Evolutionary conservation across 257 asterid species (phyloP), one percentile per base, ranked within the genome.

Genomic region (Prunella vulgaris): DNA sequence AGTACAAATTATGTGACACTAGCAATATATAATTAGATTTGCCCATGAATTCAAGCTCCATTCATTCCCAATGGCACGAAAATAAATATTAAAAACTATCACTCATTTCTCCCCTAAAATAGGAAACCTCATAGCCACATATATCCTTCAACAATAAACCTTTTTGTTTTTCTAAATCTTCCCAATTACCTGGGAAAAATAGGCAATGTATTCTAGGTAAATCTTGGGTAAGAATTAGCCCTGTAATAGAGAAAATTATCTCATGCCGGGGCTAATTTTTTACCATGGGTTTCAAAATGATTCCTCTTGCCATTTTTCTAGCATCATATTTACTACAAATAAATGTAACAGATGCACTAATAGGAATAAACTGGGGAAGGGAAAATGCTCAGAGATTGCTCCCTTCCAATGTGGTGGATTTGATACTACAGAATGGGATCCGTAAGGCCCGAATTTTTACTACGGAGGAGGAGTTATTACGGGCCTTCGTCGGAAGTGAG

Each of bases 371-470:
- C 0, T 77, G 82, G 80, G 80, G 80, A 17, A 58, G 78, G 17
- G 21, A 52, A 10, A 71, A 30, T 17, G 44, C 40, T 3, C 85
- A 74, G 32, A 68, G 40, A 42, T n/a, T 77, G 69, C 20, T 78
- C 2, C 85, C 85, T 0, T 71, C 83, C 0, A 51, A 15, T 64
- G 85, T 78, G 46, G 85, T 81, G 54, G 82, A 81, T 71, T 10
- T 81, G 65, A 2, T 81, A 18, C 4, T 77, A n/a, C 83, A 81
- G 37, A 81, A 81, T 7, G 44, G 40, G 0, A 14, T 81, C 0
- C 3, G 8, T 13, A 25, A n/a, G 0, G 74, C 74, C 0, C 64
- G 82, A 32, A 0, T 81, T 12, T 71, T 56, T 35, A 8, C 74
- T 2, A 1, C 65, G 3, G 20, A 72, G 14, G 14, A 0, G 0